These are phyloP conservation scores for Apophysomyces sp. DNA, from an alignment of 371 early-diverging fungal species.

Conservation along the genomic window DNA sequence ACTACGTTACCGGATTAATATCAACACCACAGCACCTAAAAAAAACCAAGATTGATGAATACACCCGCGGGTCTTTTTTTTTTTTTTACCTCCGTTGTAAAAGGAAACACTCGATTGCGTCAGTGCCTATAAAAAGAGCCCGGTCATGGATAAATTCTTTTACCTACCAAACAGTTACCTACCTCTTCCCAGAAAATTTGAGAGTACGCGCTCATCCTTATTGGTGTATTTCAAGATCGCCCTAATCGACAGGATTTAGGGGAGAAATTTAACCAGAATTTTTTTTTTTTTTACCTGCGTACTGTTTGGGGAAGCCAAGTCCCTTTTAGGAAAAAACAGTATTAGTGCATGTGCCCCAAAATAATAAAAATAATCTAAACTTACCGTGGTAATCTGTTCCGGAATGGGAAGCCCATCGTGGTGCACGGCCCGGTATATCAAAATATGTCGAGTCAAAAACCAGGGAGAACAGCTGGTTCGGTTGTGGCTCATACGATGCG, in stretches of 20 bases:
- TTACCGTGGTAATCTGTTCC: conserved; percentile 88
- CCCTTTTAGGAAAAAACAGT: conserved; percentile 29
- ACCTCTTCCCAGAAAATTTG: conserved; percentile 90
- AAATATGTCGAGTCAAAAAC: conserved; percentile 79
- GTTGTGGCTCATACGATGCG: conserved; percentile 75
- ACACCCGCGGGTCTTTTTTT: background rate
- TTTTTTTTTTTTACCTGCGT: conserved; percentile 54
- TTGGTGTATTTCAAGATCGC: conserved; percentile 75
- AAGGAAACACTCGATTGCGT: conserved; percentile 89
- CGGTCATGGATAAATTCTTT: background rate
- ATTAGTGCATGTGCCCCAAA: background rate
- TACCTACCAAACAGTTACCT: background rate
- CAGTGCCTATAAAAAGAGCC: conserved; percentile 55
- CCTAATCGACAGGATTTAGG: conserved; percentile 27
- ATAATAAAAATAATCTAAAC: background rate
- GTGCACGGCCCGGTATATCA: conserved; percentile 89
- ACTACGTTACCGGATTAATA: conserved; percentile 76
- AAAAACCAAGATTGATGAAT: background rate
- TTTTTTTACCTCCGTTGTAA: conserved; percentile 65
- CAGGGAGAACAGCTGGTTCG: conserved; percentile 78
- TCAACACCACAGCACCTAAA: conserved; percentile 80
- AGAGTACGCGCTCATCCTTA: conserved; percentile 77
- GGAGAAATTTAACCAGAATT: background rate
- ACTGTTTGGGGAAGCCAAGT: conserved; percentile 95
- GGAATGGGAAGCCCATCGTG: conserved; percentile 90